Evolutionary conservation across 2,329 filamentous ascomycete genomes (phyloP), one percentile per base, ranked within the genome.

Genomic region (Phaeophleospora eucalypticola): DNA sequence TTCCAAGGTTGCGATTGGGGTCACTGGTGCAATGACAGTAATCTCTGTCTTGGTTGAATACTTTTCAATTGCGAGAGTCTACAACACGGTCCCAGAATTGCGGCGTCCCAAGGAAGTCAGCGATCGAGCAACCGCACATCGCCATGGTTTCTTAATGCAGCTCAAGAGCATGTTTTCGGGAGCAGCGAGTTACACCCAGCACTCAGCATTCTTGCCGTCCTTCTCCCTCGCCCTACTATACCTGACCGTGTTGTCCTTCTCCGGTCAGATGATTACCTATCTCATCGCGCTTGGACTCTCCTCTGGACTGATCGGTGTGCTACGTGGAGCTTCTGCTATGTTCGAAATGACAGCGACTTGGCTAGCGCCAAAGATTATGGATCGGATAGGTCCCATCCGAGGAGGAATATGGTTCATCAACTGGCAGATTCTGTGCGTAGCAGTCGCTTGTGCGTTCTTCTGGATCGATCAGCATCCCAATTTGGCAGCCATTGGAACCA

Each of bases 331-430:
- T 3, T 75, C 77, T 21, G 76, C 78, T 1, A 46, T 73, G 2
- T 73, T 81, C 41, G 83, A 86, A 60, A 65, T 86, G 2, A 68
- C 69, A 6, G 81, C 82, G 0, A 86, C 83, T 0, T 83, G 78
- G 72, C 60, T 76, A 0, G 79, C 76, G 0, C 82, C 82, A 0
- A 66, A 68, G 45, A 60, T 83, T 12, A 82, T 81, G 72, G 57
- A 56, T 2, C 62, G 59, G 3, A 73, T 75, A 4, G 71, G 72
- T 17, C 60, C 71, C 1, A 70, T 87, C 6, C 71, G 86, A n/a
- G 74, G 78, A 0, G 86, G 85, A 0, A 71, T 89, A 2, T 89
- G 86, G 86, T 81, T 80, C 52, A 61, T 84, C 8, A 82, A 77
- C 45, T 86, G 82, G 78, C 84, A 89, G 60, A 70, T 84, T n/a